A percentile compares a stretch with the other conserved stretches of the same genome.
Evolutionary conservation across 352 stramenopile species (phyloP).

Genomic region (Globisporangium solare): DNA sequence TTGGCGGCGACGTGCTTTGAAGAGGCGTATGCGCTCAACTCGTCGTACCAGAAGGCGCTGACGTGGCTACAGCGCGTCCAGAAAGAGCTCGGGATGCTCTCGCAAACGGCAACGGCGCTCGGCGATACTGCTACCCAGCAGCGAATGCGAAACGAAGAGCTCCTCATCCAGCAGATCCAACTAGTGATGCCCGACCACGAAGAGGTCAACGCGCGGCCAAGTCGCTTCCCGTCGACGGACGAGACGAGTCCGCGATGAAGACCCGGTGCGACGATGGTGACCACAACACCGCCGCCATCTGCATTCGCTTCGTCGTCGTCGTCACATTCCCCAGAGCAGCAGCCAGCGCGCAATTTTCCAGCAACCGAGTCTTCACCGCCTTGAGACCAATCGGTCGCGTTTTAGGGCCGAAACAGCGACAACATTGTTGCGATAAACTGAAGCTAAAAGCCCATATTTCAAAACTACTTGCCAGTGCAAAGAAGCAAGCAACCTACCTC

Average conservation of each 20-base stretch:
- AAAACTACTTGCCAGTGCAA: no score
- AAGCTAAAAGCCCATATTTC: no score
- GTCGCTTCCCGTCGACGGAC: slow-evolving; percentile 1
- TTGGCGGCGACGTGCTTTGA: slow-evolving; percentile 64
- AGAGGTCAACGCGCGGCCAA: slow-evolving; percentile 30
- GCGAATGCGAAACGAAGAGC: slow-evolving; percentile 16
- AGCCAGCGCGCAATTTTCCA: no score
- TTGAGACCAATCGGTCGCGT: no score
- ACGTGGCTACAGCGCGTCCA: slow-evolving; percentile 81
- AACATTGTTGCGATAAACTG: no score
- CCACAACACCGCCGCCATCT: no score
- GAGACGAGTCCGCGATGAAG: slow-evolving; percentile 5
- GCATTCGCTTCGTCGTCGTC: no score
- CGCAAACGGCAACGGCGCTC: neutral
- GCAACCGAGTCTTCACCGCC: no score
- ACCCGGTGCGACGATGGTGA: neutral
- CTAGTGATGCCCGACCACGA: slow-evolving; percentile 48
- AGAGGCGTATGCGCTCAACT: slow-evolving; percentile 62
- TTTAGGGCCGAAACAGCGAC: no score
- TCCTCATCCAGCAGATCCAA: slow-evolving; percentile 47
- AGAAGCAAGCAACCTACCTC: no score
- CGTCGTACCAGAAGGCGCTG: slow-evolving; percentile 69
- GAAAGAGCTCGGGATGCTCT: slow-evolving; percentile 36
- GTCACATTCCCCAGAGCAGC: no score
- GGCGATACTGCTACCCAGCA: slow-evolving; percentile 1